Evolutionary conservation across 2,329 filamentous ascomycete genomes (phyloP), one percentile per base, ranked within the genome.

Genomic region (Trichoderma sp.): DNA sequence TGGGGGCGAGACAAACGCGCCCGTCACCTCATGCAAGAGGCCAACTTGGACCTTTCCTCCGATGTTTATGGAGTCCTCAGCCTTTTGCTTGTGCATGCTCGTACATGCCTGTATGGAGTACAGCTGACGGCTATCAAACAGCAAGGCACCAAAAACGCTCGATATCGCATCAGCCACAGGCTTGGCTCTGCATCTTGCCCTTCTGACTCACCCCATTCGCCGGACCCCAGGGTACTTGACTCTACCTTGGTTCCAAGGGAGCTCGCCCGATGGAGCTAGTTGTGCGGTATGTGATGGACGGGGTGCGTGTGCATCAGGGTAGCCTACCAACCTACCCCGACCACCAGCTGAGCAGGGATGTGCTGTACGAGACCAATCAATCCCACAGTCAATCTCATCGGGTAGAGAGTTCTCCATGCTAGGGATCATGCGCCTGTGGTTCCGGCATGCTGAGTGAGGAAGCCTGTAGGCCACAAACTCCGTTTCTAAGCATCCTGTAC

Each of bases 191-290:
- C 50, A 68, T 59, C 50, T 39, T 36, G 50, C n/a, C 28, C 34
- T 50, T 72, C 71, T 70, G 58, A 70, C 66, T 70, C 71, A 72
- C 64, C 66, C 39, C 43, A 65, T 72, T 70, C 59, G 36, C 26
- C 23, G n/a, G 23, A 9, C 9, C 34, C 30, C 17, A 39, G 34
- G 26, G 50, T 53, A n/a, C 57, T n/a, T 53, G 39, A n/a, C 23
- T 63, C 43, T 50, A 20, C 43, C 55, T 53, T 36, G 67, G n/a
- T 23, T 69, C 58, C 70, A 62, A 69, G 65, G 58, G 59, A 63
- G 13, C 70, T 57, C 70, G 43, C 15, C 55, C 36, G 55, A 61
- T 58, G 57, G 20, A 69, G 66, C 66, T 36, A 53, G 59, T 53
- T 32, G 34, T 43, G 28, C 17, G 30, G 32, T 43, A 43, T 34